Percentiles rank a stretch among this genome's conserved stretches.
Evolutionary conservation across 495 filamentous ascomycete species (phyloP).

Genomic region (Daldinia caldariorum): DNA sequence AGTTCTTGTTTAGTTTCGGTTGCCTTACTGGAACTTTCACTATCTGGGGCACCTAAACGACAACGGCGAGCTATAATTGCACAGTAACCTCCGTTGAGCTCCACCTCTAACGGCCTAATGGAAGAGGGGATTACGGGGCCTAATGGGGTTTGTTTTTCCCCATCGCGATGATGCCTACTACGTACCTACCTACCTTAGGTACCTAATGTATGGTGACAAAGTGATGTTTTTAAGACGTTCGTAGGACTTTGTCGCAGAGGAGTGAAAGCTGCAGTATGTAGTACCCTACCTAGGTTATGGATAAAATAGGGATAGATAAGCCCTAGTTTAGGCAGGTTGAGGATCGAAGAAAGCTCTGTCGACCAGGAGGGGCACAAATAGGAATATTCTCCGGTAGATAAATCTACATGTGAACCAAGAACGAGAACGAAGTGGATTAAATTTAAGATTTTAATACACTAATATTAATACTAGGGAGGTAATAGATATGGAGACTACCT

Average conservation of each 20-base stretch:
- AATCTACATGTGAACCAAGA: neutral
- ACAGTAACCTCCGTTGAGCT: neutral
- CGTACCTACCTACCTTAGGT: no score
- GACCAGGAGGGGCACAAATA: neutral
- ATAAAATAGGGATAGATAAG: no score
- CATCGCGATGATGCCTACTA: neutral
- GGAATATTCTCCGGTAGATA: neutral
- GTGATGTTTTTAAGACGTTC: neutral
- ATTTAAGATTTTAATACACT: neutral
- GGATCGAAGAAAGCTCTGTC: neutral
- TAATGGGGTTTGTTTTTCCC: neutral
- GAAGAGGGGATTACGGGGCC: neutral
- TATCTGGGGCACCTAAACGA: no score
- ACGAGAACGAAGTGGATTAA: neutral
- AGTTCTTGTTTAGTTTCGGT: neutral
- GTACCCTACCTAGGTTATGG: neutral
- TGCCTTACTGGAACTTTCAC: neutral
- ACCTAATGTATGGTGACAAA: no score
- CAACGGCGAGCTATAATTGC: no score
- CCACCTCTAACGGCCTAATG: neutral
- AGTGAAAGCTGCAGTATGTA: neutral
- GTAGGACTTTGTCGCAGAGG: neutral
- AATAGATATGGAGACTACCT: neutral
- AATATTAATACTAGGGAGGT: neutral
- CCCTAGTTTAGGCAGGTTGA: neutral